These are phyloP conservation scores for Citrus sp. DNA, from an alignment of 345 rosid genomes.

Conservation along the genomic window DNA sequence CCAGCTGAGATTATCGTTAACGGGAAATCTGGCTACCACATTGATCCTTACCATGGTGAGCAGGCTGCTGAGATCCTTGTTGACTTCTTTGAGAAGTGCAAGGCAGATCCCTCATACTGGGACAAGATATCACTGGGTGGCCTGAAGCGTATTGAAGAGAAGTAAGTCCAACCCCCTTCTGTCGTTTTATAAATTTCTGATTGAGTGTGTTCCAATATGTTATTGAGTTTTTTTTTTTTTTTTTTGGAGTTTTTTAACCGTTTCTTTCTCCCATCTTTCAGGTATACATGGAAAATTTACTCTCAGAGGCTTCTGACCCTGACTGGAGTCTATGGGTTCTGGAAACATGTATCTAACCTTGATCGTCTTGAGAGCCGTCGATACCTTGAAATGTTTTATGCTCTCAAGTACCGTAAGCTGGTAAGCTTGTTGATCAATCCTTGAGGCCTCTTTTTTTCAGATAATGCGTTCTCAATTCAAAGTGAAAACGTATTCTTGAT, in stretches of 20 bases:
- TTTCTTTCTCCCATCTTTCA: constrained; percentile 10
- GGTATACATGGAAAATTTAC: constrained; percentile 91
- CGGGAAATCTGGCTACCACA: constrained; percentile 80
- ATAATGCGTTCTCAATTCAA: background rate
- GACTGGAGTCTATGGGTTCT: constrained; percentile 89
- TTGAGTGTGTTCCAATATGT: no score
- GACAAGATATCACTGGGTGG: constrained; percentile 69
- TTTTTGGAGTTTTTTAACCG: no score
- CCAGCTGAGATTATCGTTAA: constrained; percentile 95
- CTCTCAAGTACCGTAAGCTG: constrained; percentile 76
- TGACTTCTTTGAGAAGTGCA: constrained; percentile 69
- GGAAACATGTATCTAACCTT: constrained; percentile 95
- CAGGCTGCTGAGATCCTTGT: constrained; percentile 72
- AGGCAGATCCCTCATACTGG: constrained; percentile 69
- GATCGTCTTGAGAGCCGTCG: constrained; percentile 84
- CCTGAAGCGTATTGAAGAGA: constrained; percentile 79
- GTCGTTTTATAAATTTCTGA: no score
- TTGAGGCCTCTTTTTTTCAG: background rate
- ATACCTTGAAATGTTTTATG: constrained; percentile 90
- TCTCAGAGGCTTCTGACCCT: constrained; percentile 81
- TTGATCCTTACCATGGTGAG: constrained; percentile 90
- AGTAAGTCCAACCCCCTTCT: constrained; percentile 30
- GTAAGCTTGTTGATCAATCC: constrained; percentile 27
- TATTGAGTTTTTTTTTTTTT: no score
- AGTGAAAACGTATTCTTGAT: background rate